Conservation (phyloP, 2,329 filamentous ascomycete genomes). For the Fusarium verrucosum region DNA sequence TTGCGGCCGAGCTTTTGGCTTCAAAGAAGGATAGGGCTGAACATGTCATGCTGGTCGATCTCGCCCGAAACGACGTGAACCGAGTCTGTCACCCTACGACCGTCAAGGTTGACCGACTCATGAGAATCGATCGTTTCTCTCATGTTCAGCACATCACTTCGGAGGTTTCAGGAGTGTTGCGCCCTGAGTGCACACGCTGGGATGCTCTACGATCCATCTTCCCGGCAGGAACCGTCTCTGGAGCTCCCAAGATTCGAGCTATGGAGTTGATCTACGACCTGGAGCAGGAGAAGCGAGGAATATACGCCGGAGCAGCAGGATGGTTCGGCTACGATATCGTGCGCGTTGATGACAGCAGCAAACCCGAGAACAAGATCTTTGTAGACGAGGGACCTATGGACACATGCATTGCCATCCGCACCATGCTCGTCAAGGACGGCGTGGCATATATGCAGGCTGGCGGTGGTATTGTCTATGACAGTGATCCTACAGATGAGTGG, state of each 20-base stretch:
- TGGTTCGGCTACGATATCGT: slow-evolving; percentile 92
- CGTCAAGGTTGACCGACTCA: slow-evolving; percentile 90
- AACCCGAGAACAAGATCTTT: slow-evolving; percentile 44
- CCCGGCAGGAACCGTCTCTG: slow-evolving; percentile 93
- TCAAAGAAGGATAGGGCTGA: slow-evolving; percentile 87
- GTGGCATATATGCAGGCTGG: slow-evolving; percentile 89
- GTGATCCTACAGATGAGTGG: slow-evolving; percentile 89
- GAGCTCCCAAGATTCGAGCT: slow-evolving; percentile 92
- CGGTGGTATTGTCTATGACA: slow-evolving; percentile 95
- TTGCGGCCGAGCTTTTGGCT: slow-evolving; percentile 69
- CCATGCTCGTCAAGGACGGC: slow-evolving; percentile 93
- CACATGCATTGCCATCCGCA: slow-evolving; percentile 81
- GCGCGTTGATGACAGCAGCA: slow-evolving; percentile 64
- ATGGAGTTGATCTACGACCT: slow-evolving; percentile 98
- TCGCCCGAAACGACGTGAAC: slow-evolving; percentile 96
- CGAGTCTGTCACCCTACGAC: slow-evolving; percentile 90
- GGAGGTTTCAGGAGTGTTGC: slow-evolving; percentile 90
- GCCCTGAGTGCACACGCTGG: slow-evolving; percentile 85
- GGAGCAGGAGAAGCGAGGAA: slow-evolving; percentile 90
- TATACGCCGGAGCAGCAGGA: slow-evolving; percentile 95
- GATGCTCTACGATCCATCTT: slow-evolving; percentile 97
- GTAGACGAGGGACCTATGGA: slow-evolving; percentile 86
- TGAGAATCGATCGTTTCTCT: slow-evolving; percentile 94
- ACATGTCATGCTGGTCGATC: slow-evolving; percentile 97
- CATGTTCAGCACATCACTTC: slow-evolving; percentile 98